A percentile compares a stretch with the other conserved stretches of the same genome.
These are phyloP conservation scores for Delphinella strobiligena DNA, from an alignment of 2,329 filamentous ascomycete species.

Conservation along the genomic window DNA sequence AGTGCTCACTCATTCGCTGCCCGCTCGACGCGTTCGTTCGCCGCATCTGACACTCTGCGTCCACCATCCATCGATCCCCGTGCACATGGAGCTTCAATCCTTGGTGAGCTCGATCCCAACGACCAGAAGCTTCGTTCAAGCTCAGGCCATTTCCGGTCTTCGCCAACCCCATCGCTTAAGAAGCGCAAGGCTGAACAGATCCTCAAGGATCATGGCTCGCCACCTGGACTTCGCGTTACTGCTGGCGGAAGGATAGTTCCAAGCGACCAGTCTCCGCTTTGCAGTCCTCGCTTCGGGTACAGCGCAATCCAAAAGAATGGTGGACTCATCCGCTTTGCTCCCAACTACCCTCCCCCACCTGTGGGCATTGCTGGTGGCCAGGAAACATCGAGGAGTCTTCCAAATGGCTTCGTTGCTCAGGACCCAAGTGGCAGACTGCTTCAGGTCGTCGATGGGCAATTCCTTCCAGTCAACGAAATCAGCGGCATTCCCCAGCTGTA, in stretches of 20 bases:
- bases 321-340: conserved; percentile 25
- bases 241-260: conserved; percentile 42
- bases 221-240: conserved; percentile 38
- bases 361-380: conserved; percentile 18
- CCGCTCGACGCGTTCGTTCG: conserved; percentile 22
- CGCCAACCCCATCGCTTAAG: conserved; percentile 39
- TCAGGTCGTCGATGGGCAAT: conserved; percentile 25
- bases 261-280: conserved; percentile 29
- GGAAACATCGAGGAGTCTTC: conserved; percentile 6
- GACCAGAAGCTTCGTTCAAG: conserved; percentile 16
- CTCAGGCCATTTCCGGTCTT: conserved; percentile 21
- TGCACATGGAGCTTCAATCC: conserved; percentile 12
- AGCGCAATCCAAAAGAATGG: conserved; percentile 25
- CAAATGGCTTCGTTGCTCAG: conserved; percentile 24
- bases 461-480: conserved; percentile 21
- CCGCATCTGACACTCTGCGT: conserved; percentile 17
- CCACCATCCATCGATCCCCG: conserved; percentile 13
- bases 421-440: conserved; percentile 23
- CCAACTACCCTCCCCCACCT: conserved; percentile 19
- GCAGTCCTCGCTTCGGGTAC: conserved; percentile 26
- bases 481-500: conserved; percentile 23
- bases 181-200: conserved; percentile 36
- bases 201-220: conserved; percentile 40
- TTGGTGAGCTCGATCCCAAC: conserved; percentile 22
- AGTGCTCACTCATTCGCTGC: conserved; percentile 24